These are phyloP conservation scores for Jamesozyma lodderae DNA, from an alignment of 805 yeast genomes.

Conservation along the genomic window DNA sequence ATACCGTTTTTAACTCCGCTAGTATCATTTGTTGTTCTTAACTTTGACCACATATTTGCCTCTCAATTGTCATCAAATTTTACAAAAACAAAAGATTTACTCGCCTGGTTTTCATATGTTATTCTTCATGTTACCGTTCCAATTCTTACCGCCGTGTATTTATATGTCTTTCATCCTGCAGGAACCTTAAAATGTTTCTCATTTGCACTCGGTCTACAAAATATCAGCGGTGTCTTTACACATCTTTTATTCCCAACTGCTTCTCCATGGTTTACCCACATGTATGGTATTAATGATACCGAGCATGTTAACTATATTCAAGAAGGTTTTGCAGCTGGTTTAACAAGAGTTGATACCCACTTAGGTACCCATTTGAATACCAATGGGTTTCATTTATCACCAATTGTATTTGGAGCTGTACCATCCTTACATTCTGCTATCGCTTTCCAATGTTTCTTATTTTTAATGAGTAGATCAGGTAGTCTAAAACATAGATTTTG, in stretches of 20 bases:
- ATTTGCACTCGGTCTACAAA: slow-evolving; percentile 50
- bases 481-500: slow-evolving; percentile 18
- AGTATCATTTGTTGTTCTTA: slow-evolving; percentile 36
- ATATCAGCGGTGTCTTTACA: slow-evolving; percentile 49
- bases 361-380: slow-evolving; percentile 53
- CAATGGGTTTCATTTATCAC: slow-evolving; percentile 55
- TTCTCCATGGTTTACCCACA: slow-evolving; percentile 64
- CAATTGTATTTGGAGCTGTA: slow-evolving; percentile 61
- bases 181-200: slow-evolving; percentile 49
- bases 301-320: slow-evolving; percentile 48
- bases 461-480: slow-evolving; percentile 34
- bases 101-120: slow-evolving; percentile 57
- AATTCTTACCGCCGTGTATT: slow-evolving; percentile 49
- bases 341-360: slow-evolving; percentile 54
- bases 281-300: slow-evolving; percentile 45
- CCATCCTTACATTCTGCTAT: slow-evolving; percentile 59
- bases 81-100: slow-evolving; percentile 39
- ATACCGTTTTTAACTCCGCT: slow-evolving; percentile 34
- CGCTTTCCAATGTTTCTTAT: slow-evolving; percentile 43
- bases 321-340: slow-evolving; percentile 65
- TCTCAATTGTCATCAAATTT: slow-evolving; percentile 31
- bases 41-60: slow-evolving; percentile 36
- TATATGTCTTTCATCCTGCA: slow-evolving; percentile 60
- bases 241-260: slow-evolving; percentile 60
- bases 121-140: slow-evolving; percentile 54